These are phyloP conservation scores for Pilasporangium apinafurcum DNA, from an alignment of 352 stramenopile species.

Conservation along the genomic window DNA sequence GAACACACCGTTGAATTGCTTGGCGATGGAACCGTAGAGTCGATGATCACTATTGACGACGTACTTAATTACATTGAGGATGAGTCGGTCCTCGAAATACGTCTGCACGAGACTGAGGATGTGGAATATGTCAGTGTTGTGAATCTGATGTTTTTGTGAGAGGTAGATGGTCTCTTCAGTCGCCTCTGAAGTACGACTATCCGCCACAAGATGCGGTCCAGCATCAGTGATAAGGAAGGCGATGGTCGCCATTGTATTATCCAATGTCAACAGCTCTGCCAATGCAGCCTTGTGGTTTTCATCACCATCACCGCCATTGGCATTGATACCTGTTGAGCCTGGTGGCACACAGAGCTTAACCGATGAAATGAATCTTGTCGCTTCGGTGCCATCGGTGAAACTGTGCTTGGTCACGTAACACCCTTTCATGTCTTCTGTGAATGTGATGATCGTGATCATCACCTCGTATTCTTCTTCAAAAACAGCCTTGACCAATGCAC, in stretches of 20 bases:
- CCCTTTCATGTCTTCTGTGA: conserved; percentile 39
- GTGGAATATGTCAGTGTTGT: conserved; percentile 48
- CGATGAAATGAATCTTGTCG: conserved; percentile 26
- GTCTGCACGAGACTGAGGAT: conserved; percentile 34
- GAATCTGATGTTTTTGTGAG: conserved; percentile 32
- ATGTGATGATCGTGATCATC: conserved; percentile 71
- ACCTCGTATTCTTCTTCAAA: conserved; percentile 46
- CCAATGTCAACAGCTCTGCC: conserved; percentile 37
- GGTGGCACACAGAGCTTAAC: conserved; percentile 42
- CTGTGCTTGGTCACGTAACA: conserved; percentile 60
- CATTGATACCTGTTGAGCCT: conserved; percentile 15
- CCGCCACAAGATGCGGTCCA: conserved; percentile 34
- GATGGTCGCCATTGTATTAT: conserved; percentile 44
- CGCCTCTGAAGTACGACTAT: conserved; percentile 23
- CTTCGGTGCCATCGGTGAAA: conserved; percentile 45
- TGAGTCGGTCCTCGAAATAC: conserved; percentile 46
- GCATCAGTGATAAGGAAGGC: conserved; percentile 68
- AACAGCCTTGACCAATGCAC: conserved; percentile 37
- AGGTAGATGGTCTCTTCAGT: conserved; percentile 34
- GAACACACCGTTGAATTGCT: conserved; percentile 52
- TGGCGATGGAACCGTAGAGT: conserved; percentile 49
- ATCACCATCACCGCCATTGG: conserved; percentile 49
- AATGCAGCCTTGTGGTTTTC: conserved; percentile 70
- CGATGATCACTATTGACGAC: conserved; percentile 22
- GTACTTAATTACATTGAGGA: conserved; percentile 4